These are phyloP conservation scores for Aspergillus transmontanensis DNA, from an alignment of 2,329 filamentous ascomycete species.

Conservation along the genomic window DNA sequence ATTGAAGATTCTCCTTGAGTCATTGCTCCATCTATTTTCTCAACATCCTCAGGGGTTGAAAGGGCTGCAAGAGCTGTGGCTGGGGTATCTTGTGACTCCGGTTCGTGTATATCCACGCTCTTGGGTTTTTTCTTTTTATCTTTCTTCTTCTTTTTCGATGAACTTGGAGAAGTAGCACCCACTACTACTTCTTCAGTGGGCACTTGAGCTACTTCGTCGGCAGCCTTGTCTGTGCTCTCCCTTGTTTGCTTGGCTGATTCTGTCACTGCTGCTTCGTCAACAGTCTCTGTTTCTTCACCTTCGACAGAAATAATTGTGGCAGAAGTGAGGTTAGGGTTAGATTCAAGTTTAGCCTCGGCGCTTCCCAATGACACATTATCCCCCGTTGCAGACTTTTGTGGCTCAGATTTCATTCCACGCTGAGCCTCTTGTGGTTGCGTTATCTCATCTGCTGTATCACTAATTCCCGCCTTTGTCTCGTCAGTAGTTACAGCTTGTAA, in stretches of 20 bases:
- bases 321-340: background rate
- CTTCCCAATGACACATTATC: background rate
- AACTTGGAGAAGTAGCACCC: conserved; percentile 20
- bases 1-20: background rate
- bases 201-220: background rate
- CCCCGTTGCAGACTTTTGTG: background rate
- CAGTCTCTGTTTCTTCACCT: background rate
- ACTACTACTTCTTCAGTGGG: background rate
- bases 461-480: background rate
- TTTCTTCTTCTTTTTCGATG: conserved; percentile 36
- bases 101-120: conserved; percentile 16
- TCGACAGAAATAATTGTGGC: background rate
- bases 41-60: background rate
- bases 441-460: background rate
- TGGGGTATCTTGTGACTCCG: conserved; percentile 12
- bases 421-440: background rate
- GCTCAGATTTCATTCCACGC: background rate
- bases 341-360: background rate
- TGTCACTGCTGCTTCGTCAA: background rate
- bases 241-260: background rate
- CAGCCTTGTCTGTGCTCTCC: background rate
- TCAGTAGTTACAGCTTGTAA: background rate
- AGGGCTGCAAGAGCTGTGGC: background rate
- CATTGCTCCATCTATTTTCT: too few species aligned
- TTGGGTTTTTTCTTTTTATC: conserved; percentile 40